A percentile compares a stretch with the other conserved stretches of the same genome.
Conservation (phyloP, 2,329 filamentous ascomycete species). For the Phyllachora maydis region DNA sequence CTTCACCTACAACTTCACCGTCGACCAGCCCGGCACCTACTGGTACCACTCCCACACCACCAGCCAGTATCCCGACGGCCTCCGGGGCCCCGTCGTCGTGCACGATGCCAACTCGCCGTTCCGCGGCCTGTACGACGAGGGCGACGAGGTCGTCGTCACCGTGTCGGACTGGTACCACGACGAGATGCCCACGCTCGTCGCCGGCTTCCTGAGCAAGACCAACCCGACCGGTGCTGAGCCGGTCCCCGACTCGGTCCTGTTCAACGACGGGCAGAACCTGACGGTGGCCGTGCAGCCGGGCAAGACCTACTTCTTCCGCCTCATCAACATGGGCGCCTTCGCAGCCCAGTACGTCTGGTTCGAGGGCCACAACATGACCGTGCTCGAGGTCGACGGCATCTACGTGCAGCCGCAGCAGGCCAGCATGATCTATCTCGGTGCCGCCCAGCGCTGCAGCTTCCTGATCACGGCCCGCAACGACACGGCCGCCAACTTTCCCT, state of each 20-base stretch:
- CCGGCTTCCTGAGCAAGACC: constrained; percentile 25
- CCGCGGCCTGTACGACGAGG: constrained; percentile 26
- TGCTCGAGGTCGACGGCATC: constrained; percentile 55
- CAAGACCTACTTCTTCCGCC: constrained; percentile 52
- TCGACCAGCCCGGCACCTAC: constrained; percentile 50
- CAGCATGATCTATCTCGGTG: constrained; percentile 41
- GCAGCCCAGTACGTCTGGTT: constrained; percentile 46
- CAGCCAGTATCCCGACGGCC: constrained; percentile 50
- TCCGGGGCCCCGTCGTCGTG: constrained; percentile 42
- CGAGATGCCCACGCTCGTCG: constrained; percentile 23
- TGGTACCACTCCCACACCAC: constrained; percentile 59
- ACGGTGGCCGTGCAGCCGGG: constrained; percentile 38
- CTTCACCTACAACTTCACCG: constrained; percentile 49
- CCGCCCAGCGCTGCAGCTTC: constrained; percentile 46
- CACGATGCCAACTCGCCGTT: constrained; percentile 42
- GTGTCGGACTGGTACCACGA: constrained; percentile 55
- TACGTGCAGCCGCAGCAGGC: constrained; percentile 41
- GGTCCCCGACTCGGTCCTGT: constrained; percentile 44
- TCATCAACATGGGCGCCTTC: constrained; percentile 58
- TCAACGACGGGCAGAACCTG: constrained; percentile 49
- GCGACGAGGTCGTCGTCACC: constrained; percentile 41
- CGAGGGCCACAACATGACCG: constrained; percentile 43
- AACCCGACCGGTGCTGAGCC: constrained; percentile 41
- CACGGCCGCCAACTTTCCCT: constrained; percentile 41
- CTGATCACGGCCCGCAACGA: constrained; percentile 42